Evolutionary conservation across 768 basidiomycete species (phyloP).

Genomic region (Suillus fuscotomentosus): DNA sequence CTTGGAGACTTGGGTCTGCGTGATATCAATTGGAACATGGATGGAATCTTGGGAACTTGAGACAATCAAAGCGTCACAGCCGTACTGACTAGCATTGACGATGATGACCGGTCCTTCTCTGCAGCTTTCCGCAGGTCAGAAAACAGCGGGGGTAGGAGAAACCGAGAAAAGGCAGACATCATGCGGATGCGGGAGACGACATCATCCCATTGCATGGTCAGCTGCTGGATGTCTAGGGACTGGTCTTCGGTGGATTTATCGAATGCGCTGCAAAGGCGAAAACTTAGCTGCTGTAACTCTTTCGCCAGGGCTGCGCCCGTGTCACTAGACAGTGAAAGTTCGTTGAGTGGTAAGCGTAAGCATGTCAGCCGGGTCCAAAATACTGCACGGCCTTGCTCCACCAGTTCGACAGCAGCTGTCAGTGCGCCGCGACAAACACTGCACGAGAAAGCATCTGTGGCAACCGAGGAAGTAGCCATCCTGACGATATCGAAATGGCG

Average conservation of each 20-base stretch:
- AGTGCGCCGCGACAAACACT: constrained; percentile 10
- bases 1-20: too few species aligned
- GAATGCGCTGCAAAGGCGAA: not conserved
- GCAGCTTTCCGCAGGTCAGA: too few species aligned
- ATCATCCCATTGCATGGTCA: constrained; percentile 8
- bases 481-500: constrained; percentile 10
- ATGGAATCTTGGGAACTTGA: too few species aligned
- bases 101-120: too few species aligned
- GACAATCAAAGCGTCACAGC: too few species aligned
- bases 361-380: constrained; percentile 27
- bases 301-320: not conserved
- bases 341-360: constrained; percentile 24
- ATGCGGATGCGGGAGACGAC: too few species aligned
- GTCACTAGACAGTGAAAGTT: constrained; percentile 8
- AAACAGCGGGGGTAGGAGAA: not conserved
- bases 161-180: constrained; percentile 15
- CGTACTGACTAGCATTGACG: too few species aligned
- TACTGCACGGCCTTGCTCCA: constrained; percentile 29
- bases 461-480: too few species aligned
- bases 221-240: constrained; percentile 9
- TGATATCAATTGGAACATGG: too few species aligned
- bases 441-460: constrained; percentile 9
- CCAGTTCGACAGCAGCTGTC: constrained; percentile 22
- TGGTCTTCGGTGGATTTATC: not conserved
- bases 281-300: constrained; percentile 9